A percentile compares a stretch with the other conserved stretches of the same genome.
These are phyloP conservation scores for Ceratobasidium sp. DNA, from an alignment of 1,284 basidiomycete species.

Conservation along the genomic window DNA sequence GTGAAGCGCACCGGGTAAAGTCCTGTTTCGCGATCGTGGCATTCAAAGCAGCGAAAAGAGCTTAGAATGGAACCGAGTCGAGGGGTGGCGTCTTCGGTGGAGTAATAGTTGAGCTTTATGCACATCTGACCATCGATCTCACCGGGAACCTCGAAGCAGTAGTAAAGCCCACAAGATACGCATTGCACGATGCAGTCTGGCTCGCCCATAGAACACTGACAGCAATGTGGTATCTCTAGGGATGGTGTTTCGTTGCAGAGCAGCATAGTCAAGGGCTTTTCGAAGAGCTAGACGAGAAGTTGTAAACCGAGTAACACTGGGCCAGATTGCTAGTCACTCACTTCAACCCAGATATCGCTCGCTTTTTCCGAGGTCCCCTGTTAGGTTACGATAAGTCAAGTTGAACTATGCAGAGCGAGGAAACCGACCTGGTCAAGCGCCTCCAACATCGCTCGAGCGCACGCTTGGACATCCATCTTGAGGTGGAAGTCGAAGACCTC, in stretches of 20 bases:
- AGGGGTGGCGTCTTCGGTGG: not conserved
- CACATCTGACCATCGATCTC: not conserved
- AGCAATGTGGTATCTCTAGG: not conserved
- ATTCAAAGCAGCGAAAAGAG: not conserved
- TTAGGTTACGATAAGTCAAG: not conserved
- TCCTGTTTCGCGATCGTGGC: not conserved
- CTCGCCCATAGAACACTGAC: not conserved
- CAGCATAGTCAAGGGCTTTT: not conserved
- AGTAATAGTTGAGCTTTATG: not conserved
- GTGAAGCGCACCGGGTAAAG: conserved; percentile 1
- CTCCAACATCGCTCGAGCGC: not conserved
- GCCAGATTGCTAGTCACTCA: not conserved
- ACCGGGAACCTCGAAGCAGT: not conserved
- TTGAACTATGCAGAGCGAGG: not conserved
- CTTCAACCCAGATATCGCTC: not conserved
- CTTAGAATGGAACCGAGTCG: not conserved
- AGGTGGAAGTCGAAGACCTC: conserved; percentile 7
- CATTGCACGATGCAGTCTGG: not conserved
- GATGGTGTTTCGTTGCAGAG: not conserved
- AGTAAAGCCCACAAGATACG: not conserved
- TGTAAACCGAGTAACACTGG: no score
- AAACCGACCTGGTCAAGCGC: not conserved
- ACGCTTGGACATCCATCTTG: conserved; percentile 1
- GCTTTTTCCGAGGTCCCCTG: not conserved
- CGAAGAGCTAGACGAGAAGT: not conserved